Base-by-base conservation (phyloP, 768 basidiomycete genomes). In the Amylocystis lapponica region DNA sequence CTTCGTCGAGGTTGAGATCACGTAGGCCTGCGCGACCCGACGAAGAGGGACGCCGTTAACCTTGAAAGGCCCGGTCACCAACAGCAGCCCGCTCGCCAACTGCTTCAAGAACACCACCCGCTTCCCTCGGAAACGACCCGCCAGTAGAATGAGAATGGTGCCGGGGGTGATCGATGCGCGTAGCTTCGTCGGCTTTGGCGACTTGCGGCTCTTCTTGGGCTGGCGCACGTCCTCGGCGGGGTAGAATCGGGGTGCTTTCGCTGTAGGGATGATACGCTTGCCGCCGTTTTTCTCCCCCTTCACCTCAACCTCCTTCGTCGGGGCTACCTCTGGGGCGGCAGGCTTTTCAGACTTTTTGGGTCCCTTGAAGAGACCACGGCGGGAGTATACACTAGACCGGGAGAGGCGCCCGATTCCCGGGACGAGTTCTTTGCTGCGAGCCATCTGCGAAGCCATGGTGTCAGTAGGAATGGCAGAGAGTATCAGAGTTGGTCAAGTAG, bases 31-130 rank as follows among this genome's bases (percentile, higher is more conserved):
- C 75, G 93, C 95, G 48, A 99, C 93, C 66, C 96, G 82, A 66
- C 94, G 80, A 65, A 99, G 78, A 56, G 96, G 96, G 35, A 99
- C 95, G 64, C 96, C 96, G 69, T 99, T 99, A 66, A 98, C 66
- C 78, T 92, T 95, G 81, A 81, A 97, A 36, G 96, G 96, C 43
- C 96, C 96, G 29, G 94, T 92, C 57, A 99, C 92, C 68, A 99
- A 75, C 59, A 99, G 70, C 60, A 99, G 69, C 42, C 96, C 96
- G 50, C 86, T 86, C 57, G 78, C 77, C 65, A 98, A 71, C 75
- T 94, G 92, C 79, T 96, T 96, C 73, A 99, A 74, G 71, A 91
- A 95, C 45, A 99, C 93, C 52, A 99, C 96, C 43, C 96, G 83
- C 81, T 98, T 98, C 52, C 95, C 95, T 54, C 89, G 76, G 88